Percentiles rank a stretch among this genome's conserved stretches.
phyloP scores from a whole-genome alignment of 73 alveolate species.

The Symbiodinium pilosum region DNA sequence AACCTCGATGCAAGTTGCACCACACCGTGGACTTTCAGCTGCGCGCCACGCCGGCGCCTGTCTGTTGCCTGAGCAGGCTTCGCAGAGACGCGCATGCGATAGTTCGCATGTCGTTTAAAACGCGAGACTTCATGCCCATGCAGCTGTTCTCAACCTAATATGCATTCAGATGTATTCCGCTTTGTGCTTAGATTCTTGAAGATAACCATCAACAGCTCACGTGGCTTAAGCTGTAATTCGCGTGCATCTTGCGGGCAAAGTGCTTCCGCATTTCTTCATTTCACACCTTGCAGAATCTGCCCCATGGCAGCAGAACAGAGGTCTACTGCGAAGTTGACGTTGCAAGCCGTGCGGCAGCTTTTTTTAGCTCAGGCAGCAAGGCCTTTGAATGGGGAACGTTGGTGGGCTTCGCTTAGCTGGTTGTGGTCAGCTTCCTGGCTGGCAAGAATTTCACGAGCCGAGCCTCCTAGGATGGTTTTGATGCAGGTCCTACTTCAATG shows the following conservation, averaged over 20 bases:
- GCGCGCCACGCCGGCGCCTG: no score
- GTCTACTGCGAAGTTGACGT: no score
- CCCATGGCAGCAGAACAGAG: not conserved
- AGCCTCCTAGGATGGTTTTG: no score
- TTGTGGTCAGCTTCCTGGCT: slow-evolving; percentile 29
- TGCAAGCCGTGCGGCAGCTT: no score
- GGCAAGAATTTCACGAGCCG: no score
- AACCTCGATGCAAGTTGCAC: not conserved
- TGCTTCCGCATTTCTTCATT: not conserved
- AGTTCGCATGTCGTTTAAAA: no score
- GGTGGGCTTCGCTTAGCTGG: slow-evolving; percentile 53
- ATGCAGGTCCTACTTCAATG: slow-evolving; percentile 74
- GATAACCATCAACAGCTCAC: not conserved
- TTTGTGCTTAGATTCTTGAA: not conserved
- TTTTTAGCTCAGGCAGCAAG: not conserved
- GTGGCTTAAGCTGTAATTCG: slow-evolving; percentile 12
- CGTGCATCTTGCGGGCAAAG: not conserved
- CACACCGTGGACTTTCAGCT: no score
- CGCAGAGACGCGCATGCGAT: no score
- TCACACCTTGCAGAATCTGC: not conserved
- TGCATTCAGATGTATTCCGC: not conserved
- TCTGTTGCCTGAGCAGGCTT: no score
- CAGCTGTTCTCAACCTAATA: not conserved
- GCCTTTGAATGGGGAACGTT: slow-evolving; percentile 41
- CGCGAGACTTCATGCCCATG: not conserved